Evolutionary conservation across 2,329 filamentous ascomycete species (phyloP), one percentile per base, ranked within the genome.

Genomic region (Botryotinia narcissicola): DNA sequence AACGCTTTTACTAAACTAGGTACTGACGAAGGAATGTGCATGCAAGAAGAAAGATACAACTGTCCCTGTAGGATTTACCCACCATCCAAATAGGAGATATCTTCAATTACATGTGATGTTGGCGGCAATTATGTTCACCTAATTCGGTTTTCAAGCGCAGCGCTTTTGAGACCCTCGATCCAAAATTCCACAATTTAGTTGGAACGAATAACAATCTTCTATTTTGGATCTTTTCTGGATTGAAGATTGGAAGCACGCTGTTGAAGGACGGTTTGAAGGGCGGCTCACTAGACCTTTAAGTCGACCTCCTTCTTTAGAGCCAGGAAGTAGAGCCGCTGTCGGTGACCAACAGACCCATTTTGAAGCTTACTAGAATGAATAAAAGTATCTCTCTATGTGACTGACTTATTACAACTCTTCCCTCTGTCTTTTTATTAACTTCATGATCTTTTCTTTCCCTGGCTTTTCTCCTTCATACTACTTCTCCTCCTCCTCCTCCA

Each of bases 61-160:
- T 40, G 42, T 18, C 40, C n/a, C 44, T 42, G 60, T 71, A 71
- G 70, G 70, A 71, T 71, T 64, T 37, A 64, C n/a, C 61, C 61
- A 32, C 40, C 29, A 14, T 25, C 32, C 32, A 54, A 71, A 64
- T 32, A 64, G 59, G 69, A 54, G 62, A 46, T 40, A 54, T 71
- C 59, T 54, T 62, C 69, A 42, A 37, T 18, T 22, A 32, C 37
- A 59, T 67, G 44, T 59, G 70, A 48, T 60, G 63, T 59, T 67
- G 61, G 70, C 70, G 70, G 64, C 64, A 67, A 67, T 67, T 29
- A 40, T 67, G 32, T 20, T 67, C 46, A 67, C 25, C 64, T 67
- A 54, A 67, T 67, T 67, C 46, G 64, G 25, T 8, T 40, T 40
- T 40, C 32, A 67, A 64, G 70, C 70, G 70, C 70, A 70, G 67